Evolutionary conservation across 2,329 filamentous ascomycete genomes (phyloP).

Genomic region (Juglanconis juglandina): DNA sequence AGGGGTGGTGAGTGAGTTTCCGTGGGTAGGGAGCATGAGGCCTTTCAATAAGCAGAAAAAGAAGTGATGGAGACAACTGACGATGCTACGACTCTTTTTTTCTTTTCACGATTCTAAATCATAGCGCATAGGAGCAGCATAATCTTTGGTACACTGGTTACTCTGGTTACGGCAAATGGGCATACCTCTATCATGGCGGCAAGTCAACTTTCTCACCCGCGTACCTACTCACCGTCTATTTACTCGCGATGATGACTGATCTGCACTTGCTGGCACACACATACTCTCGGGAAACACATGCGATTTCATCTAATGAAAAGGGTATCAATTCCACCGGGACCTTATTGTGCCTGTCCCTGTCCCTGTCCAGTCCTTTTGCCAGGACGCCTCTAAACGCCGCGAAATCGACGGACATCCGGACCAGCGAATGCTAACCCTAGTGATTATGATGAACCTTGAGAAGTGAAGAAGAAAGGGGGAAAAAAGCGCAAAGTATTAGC

Average conservation of each 20-base stretch:
- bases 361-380: neutral
- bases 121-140: neutral
- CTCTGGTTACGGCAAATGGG: neutral
- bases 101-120: neutral
- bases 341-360: neutral
- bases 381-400: neutral
- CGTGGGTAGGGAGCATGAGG: neutral
- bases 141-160: neutral
- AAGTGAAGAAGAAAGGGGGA: neutral
- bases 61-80: neutral
- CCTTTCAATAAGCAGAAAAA: constrained; percentile 2
- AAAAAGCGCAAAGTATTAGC: too few relatives aligned
- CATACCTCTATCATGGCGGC: neutral
- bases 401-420: neutral
- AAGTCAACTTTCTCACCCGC: neutral
- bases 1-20: neutral
- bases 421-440: neutral
- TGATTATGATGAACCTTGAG: neutral
- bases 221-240: neutral
- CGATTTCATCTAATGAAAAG: neutral
- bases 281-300: neutral
- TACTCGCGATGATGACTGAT: neutral
- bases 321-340: neutral
- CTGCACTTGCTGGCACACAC: neutral
- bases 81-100: neutral